Evolutionary conservation across 2,329 filamentous ascomycete species (phyloP), one percentile per base, ranked within the genome.

Genomic region (Aureobasidium sp.): DNA sequence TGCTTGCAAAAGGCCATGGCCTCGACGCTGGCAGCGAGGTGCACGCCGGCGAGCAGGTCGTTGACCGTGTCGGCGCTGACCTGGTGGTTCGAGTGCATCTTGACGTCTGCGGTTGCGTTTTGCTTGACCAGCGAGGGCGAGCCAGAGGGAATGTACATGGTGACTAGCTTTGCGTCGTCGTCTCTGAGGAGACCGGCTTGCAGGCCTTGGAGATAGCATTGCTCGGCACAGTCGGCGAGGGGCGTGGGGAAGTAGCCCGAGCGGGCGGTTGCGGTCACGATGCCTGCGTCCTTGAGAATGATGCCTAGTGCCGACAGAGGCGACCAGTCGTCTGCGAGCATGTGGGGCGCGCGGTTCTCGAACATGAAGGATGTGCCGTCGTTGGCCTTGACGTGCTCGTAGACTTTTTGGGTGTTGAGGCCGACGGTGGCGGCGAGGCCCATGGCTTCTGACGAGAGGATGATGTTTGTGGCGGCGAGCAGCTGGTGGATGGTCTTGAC

Each of bases 241-340:
- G 84, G 84, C 0, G 81, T 81, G 0, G 84, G 80, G 70, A 87
- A 88, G 31, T 77, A 76, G 60, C 77, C 74, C 45, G 82, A 76
- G 22, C 85, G 77, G 0, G 85, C 85, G 63, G 84, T 85, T 29
- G 83, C 81, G 1, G 86, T 89, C 70, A 89, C 87, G 72, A 89
- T 89, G 55, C 82, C 79, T 14, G 75, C 76, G 63, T 80, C 78
- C 67, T 80, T 80, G 15, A 78, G 66, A 42, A 80, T 80, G 63
- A 80, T 80, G 4, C 72, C 76, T 34, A 80, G 70, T 0, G 78
- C 78, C 64, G 76, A 62, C 68, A 74, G 66, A 0, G 78, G 76
- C 44, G 75, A 75, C 72, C 78, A 80, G 66, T 82, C 80, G 61
- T 80, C 77, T 22, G 75, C 75, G 42, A 85, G 70, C 73, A 82